Evolutionary conservation across 1,284 basidiomycete genomes (phyloP).

Genomic region (Gomphus sp.): DNA sequence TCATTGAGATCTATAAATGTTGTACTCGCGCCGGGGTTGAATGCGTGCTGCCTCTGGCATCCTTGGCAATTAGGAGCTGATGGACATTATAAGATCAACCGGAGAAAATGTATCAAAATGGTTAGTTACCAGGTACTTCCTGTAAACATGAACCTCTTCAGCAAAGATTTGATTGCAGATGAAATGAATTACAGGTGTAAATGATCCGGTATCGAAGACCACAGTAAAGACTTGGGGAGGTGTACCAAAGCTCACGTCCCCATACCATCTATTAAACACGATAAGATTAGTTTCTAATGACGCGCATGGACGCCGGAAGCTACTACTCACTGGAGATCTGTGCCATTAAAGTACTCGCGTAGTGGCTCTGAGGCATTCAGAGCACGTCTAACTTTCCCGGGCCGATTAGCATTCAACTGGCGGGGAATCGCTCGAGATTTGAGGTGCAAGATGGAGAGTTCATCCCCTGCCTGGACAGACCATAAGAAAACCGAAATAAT

Average conservation of each 20-base stretch:
- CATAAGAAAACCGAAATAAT: background rate
- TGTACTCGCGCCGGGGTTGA: conserved; percentile 37
- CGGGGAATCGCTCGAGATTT: background rate
- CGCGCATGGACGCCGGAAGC: too few species aligned
- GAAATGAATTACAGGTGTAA: conserved; percentile 39
- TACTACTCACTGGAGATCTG: conserved; percentile 39
- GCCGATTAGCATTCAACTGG: background rate
- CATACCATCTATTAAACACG: conserved; percentile 33
- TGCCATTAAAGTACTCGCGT: conserved; percentile 43
- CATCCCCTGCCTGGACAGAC: background rate
- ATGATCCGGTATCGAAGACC: conserved; percentile 47
- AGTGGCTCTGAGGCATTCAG: conserved; percentile 23
- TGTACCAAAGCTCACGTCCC: conserved; percentile 34
- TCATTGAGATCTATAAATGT: conserved; percentile 34
- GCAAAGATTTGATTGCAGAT: conserved; percentile 8
- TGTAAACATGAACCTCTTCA: too few species aligned
- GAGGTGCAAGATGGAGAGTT: background rate
- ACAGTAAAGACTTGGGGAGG: conserved; percentile 37
- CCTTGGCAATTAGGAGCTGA: too few species aligned
- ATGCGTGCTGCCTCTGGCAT: conserved; percentile 36
- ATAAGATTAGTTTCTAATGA: too few species aligned
- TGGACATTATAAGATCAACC: too few species aligned
- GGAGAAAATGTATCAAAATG: too few species aligned
- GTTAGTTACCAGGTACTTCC: too few species aligned
- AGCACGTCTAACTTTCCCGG: background rate